Base-by-base conservation (phyloP, 1,284 basidiomycete species). In the Phellopilus nigrolimitatus region DNA sequence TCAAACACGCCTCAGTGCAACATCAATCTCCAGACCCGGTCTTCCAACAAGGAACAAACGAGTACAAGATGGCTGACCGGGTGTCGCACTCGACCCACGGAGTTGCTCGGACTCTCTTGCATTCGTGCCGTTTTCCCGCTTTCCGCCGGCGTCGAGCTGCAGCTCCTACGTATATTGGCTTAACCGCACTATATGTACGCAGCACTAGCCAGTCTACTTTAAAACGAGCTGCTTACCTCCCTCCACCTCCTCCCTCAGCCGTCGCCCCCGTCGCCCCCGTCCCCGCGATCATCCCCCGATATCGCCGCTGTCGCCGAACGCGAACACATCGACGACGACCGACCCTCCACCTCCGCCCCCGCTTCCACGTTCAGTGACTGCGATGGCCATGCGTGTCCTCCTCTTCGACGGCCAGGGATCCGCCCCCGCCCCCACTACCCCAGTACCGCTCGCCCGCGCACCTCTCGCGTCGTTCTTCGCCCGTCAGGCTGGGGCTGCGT, bases 391-490 rank as follows among this genome's bases (percentile, higher is more conserved):
- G 54, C 54, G 46, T 42, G 50, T 52, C 34, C 40, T 56, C 21
- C 42, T 56, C 40, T 52, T 56, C 17, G 54, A 56, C 39, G 54
- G 54, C 50, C 54, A 56, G 31, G 54, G 54, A 0, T 52, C 50
- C 15, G 24, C 27, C 19, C 45, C 46, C 5, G 27, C 54, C 13
- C 28, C 47, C 33, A 44, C 48, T 15, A 7, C 46, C 15, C 4
- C 31, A 12, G 40, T 40, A 9, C 34, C 38, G 15, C 31, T 40
- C 13, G 15, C 34, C 13, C 15, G 30, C 15, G 33, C 47, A 8
- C 49, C 53, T 37, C 46, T 56, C 22, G 43, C 49, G 25, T 21
- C 46, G 9, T 34, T 51, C 12, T 52, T 52, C 31, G 19, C 34
- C 40, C 45, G 33, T 6, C 49, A 51, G 30, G 33, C 33, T 17